Conservation (phyloP, 78 protist genomes). For the Polysphondylium violaceum region DNA sequence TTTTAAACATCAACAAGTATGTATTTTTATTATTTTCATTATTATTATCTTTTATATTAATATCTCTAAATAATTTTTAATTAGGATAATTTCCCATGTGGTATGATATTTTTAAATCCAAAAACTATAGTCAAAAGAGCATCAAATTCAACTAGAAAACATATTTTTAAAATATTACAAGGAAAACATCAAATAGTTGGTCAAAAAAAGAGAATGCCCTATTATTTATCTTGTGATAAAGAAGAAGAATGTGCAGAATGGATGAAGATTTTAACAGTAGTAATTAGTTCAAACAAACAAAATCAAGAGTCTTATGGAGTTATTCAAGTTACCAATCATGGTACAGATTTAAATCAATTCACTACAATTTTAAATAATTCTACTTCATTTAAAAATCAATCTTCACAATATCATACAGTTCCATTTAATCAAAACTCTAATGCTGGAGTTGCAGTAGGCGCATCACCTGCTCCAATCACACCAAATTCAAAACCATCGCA, state of each 20-base stretch:
- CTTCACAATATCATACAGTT: neutral
- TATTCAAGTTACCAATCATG: too few species aligned
- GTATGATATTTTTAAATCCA: slow-evolving; percentile 27
- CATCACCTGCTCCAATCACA: too few species aligned
- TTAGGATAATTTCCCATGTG: slow-evolving; percentile 75
- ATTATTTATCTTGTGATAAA: slow-evolving; percentile 48
- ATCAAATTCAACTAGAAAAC: slow-evolving; percentile 30
- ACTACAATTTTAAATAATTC: neutral
- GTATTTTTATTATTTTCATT: neutral
- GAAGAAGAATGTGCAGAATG: slow-evolving; percentile 59
- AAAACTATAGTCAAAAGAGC: slow-evolving; percentile 20
- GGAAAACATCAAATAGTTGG: neutral
- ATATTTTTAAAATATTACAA: slow-evolving; percentile 59
- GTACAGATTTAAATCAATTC: neutral
- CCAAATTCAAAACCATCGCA: neutral
- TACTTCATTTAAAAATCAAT: neutral
- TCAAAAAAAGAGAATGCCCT: slow-evolving; percentile 31
- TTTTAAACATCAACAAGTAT: slow-evolving; percentile 52
- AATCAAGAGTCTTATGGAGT: slow-evolving; percentile 14
- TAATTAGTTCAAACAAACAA: neutral
- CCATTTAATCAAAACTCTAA: neutral
- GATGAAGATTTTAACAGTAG: neutral
- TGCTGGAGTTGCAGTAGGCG: too few species aligned
- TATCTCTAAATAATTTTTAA: too few species aligned
- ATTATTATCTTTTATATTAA: neutral